These are phyloP conservation scores for Aspergillus persii DNA, from an alignment of 2,329 filamentous ascomycete genomes.

Conservation along the genomic window DNA sequence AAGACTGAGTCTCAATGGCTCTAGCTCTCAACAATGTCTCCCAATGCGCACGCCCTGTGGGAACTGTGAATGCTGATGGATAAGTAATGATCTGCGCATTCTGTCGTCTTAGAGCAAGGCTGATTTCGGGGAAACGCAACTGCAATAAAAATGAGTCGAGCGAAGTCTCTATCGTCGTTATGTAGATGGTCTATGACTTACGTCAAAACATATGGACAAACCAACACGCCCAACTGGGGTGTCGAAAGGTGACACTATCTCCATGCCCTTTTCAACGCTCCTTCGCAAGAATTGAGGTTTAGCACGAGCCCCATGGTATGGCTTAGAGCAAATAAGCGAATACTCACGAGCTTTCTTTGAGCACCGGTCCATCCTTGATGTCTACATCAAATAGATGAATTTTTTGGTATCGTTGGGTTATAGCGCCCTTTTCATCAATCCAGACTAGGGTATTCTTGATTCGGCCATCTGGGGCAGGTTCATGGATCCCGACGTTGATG, in stretches of 20 bases:
- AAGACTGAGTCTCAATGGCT: slow-evolving; percentile 86
- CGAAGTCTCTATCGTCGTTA: neutral
- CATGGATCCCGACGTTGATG: slow-evolving; percentile 86
- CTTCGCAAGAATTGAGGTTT: slow-evolving; percentile 19
- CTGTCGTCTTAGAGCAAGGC: slow-evolving; percentile 63
- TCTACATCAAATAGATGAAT: slow-evolving; percentile 82
- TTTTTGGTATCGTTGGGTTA: slow-evolving; percentile 74
- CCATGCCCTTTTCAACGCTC: slow-evolving; percentile 66
- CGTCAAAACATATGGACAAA: slow-evolving; percentile 83
- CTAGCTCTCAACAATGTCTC: slow-evolving; percentile 72
- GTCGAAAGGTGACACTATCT: slow-evolving; percentile 68
- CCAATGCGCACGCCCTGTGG: slow-evolving; percentile 86
- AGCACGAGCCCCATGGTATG: neutral
- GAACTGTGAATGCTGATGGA: slow-evolving; percentile 85
- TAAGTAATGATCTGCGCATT: slow-evolving; percentile 77
- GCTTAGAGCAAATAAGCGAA: neutral
- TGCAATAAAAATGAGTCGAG: slow-evolving; percentile 20
- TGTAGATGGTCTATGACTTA: slow-evolving; percentile 30
- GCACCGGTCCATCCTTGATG: slow-evolving; percentile 54
- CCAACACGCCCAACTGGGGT: slow-evolving; percentile 73
- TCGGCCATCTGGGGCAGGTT: slow-evolving; percentile 56
- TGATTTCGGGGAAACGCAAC: slow-evolving; percentile 76
- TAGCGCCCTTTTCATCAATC: slow-evolving; percentile 61
- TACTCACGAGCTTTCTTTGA: slow-evolving; percentile 59
- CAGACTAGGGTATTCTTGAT: slow-evolving; percentile 66